phyloP scores from a whole-genome alignment of 2,329 filamentous ascomycete genomes.

The Fusarium foetens region DNA sequence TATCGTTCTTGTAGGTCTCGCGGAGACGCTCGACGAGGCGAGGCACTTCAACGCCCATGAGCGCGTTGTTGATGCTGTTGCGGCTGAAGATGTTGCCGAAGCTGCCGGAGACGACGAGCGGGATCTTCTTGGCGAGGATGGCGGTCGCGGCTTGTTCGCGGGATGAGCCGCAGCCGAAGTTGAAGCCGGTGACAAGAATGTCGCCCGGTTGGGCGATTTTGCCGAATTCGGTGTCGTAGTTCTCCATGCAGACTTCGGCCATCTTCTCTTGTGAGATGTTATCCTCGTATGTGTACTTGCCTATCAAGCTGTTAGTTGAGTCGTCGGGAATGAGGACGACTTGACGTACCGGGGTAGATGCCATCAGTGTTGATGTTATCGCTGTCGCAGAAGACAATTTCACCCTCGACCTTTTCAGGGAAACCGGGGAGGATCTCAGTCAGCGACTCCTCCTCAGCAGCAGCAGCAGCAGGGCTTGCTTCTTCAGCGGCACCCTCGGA shows the following conservation, averaged over 20 bases:
- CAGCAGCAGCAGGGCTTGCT: slow-evolving; percentile 4
- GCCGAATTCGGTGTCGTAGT: slow-evolving; percentile 83
- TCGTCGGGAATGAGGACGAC: fast-evolving
- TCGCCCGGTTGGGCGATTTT: slow-evolving; percentile 73
- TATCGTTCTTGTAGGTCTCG: slow-evolving; percentile 63
- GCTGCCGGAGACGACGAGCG: slow-evolving; percentile 81
- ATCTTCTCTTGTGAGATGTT: slow-evolving; percentile 79
- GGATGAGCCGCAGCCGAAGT: slow-evolving; percentile 86
- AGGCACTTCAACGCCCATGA: slow-evolving; percentile 77
- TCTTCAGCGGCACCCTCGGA: background rate
- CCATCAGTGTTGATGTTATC: slow-evolving; percentile 81
- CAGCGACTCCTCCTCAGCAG: slow-evolving; percentile 49
- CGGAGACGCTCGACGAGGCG: slow-evolving; percentile 72
- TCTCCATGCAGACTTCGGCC: slow-evolving; percentile 92
- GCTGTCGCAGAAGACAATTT: slow-evolving; percentile 75
- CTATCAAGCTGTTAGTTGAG: slow-evolving; percentile 13
- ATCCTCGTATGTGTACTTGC: slow-evolving; percentile 93
- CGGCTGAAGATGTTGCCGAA: slow-evolving; percentile 86
- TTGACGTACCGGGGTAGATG: slow-evolving; percentile 84
- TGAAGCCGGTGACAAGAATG: slow-evolving; percentile 86
- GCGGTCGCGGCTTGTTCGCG: slow-evolving; percentile 85
- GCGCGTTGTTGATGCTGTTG: slow-evolving; percentile 82
- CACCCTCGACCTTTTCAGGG: slow-evolving; percentile 81
- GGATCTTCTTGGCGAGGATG: slow-evolving; percentile 82
- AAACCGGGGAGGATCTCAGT: slow-evolving; percentile 88